These are phyloP conservation scores for Oryza nivara DNA, from an alignment of 176 grass and related monocot species.

Conservation along the genomic window DNA sequence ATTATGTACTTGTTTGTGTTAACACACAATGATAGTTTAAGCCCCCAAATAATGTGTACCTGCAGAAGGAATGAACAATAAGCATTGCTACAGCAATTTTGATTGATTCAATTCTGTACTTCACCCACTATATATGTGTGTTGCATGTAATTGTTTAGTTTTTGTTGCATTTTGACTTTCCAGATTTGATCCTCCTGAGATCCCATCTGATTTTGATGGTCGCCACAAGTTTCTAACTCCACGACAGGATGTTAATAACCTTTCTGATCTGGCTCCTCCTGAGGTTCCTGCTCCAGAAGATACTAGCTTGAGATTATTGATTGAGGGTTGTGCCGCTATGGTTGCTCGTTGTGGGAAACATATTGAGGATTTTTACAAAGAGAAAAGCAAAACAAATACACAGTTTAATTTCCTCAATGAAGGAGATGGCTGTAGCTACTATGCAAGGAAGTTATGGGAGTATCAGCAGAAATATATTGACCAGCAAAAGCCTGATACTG, in stretches of 20 bases:
- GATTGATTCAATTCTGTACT: slow-evolving; percentile 11
- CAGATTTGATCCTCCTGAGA: slow-evolving; percentile 84
- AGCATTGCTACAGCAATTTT: background rate
- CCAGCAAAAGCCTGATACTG: slow-evolving; percentile 44
- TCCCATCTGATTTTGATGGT: slow-evolving; percentile 78
- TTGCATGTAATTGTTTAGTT: background rate
- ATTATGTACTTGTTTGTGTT: slow-evolving; percentile 2
- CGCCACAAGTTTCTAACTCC: slow-evolving; percentile 72
- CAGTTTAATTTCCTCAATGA: slow-evolving; percentile 78
- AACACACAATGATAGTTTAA: slow-evolving; percentile 11
- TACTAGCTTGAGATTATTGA: slow-evolving; percentile 66
- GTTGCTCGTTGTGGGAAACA: slow-evolving; percentile 89
- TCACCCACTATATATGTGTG: background rate
- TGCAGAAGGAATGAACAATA: background rate
- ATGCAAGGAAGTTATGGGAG: slow-evolving; percentile 88
- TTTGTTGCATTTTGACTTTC: slow-evolving; percentile 31
- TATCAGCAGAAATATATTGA: slow-evolving; percentile 68
- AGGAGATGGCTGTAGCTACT: slow-evolving; percentile 85
- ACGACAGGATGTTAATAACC: slow-evolving; percentile 47
- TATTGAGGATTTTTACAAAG: slow-evolving; percentile 95
- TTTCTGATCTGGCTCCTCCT: slow-evolving; percentile 63
- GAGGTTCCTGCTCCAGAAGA: slow-evolving; percentile 86
- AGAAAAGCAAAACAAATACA: slow-evolving; percentile 77
- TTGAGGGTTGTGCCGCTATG: slow-evolving; percentile 85
- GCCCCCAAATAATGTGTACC: background rate